Evolutionary conservation across 192 early-diverging fungal genomes (phyloP), one percentile per base, ranked within the genome.

Genomic region (Borealophlyctis nickersoniae): DNA sequence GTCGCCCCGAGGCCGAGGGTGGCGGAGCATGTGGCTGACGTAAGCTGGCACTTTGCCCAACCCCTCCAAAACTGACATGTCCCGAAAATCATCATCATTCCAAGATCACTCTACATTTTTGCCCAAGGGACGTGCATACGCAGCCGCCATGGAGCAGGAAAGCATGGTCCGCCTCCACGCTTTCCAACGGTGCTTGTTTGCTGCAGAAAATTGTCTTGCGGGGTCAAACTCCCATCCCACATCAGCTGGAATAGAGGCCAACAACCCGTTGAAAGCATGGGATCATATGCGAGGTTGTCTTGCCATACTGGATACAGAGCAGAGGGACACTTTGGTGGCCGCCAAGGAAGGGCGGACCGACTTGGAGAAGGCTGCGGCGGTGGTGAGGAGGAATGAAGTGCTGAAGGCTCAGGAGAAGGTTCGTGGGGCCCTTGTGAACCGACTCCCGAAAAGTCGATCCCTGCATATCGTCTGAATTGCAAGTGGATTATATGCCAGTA

Each of bases 171-270:
- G 53, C 16, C 26, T 55, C 14, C 53, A 55, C 53, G 14, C 14
- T 16, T 55, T 55, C 53, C 53, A 55, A 26, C 23, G 24, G 0
- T 29, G 30, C 30, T 29, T 55, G 1, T 55, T 55, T 55, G 53
- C 53, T 14, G 53, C 53, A 14, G 53, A 55, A 1, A 26, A 16
- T 26, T 55, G 53, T 55, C 0, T 55, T 19, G 53, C 23, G 16
- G 53, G 16, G 16, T 23, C 53, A 1, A 14, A 48, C 13, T 48
- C 45, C 45, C n/a, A 13, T 14, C 45, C 13, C 45, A 48, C 45
- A 48, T 48, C 45, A 48, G 13, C 45, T n/a, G n/a, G n/a, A n/a
- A n/a, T n/a, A n/a, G n/a, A n/a, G n/a, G 39, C 7, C 7, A 7
- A 7, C 19, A 45, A 45, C 7, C 39, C 39, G 19, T 19, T 45